Conservation (phyloP, 345 rosid genomes). For the Durio zibethinus region DNA sequence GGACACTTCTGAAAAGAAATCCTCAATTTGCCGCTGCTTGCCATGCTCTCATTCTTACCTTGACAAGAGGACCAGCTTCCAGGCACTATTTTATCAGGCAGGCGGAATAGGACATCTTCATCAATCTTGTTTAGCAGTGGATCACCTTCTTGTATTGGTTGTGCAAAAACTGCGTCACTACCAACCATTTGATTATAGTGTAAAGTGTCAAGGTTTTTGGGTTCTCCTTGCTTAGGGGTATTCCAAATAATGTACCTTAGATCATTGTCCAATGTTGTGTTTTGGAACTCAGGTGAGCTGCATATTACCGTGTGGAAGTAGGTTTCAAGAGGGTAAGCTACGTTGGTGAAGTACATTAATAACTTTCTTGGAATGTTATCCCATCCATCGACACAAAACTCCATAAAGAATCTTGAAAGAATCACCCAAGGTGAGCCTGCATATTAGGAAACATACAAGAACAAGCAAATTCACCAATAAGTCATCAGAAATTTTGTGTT, state of each 20-base stretch:
- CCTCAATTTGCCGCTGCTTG: too few species aligned
- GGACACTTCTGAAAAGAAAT: too few species aligned
- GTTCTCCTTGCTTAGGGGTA: background rate
- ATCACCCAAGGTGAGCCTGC: slow-evolving; percentile 46
- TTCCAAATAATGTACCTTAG: background rate
- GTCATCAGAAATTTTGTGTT: background rate
- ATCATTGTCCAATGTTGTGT: background rate
- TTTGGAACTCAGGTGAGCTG: slow-evolving; percentile 33
- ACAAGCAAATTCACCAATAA: background rate
- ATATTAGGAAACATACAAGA: background rate
- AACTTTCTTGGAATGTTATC: slow-evolving; percentile 33
- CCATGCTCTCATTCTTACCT: slow-evolving; percentile 1
- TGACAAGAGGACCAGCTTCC: slow-evolving; percentile 5
- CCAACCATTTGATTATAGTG: background rate
- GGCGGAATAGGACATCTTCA: background rate
- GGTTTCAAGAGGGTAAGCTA: slow-evolving; percentile 47
- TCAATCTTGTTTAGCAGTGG: slow-evolving; percentile 11
- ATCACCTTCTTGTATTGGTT: slow-evolving; percentile 6
- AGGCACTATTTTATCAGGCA: background rate
- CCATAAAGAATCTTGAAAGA: slow-evolving; percentile 21
- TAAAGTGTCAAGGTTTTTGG: background rate
- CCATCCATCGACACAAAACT: slow-evolving; percentile 33
- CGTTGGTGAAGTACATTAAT: slow-evolving; percentile 37
- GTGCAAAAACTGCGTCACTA: slow-evolving; percentile 6
- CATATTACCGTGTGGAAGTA: slow-evolving; percentile 52